phyloP scores from a whole-genome alignment of 2,329 filamentous ascomycete species.

The Pseudopyricularia javanii region DNA sequence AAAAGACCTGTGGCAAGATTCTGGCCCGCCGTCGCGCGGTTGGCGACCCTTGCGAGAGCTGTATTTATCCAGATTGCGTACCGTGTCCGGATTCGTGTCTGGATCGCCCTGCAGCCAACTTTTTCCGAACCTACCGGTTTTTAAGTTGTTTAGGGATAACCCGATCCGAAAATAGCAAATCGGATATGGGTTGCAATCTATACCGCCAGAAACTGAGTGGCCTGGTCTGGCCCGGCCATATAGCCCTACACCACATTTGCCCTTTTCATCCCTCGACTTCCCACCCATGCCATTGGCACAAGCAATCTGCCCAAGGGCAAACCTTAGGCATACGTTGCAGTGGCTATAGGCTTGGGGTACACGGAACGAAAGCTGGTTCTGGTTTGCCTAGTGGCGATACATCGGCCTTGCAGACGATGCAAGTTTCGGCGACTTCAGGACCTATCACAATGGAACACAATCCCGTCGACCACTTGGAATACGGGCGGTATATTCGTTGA shows the following conservation, averaged over 20 bases:
- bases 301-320: too few relatives aligned
- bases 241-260: neutral
- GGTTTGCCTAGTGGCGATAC: too few relatives aligned
- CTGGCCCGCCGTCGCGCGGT: neutral
- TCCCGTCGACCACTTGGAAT: too few relatives aligned
- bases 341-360: too few relatives aligned
- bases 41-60: neutral
- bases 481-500: too few relatives aligned
- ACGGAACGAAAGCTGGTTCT: too few relatives aligned
- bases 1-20: neutral
- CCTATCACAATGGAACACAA: too few relatives aligned
- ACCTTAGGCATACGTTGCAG: too few relatives aligned
- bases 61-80: neutral
- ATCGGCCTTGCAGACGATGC: too few relatives aligned
- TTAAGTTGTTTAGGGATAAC: neutral
- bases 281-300: too few relatives aligned
- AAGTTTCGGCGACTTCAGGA: too few relatives aligned
- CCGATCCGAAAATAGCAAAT: neutral
- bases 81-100: neutral
- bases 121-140: neutral
- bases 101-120: neutral
- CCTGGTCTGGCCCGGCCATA: neutral
- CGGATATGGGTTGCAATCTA: neutral
- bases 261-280: too few relatives aligned
- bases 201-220: neutral